phyloP scores from a whole-genome alignment of 2,329 filamentous ascomycete genomes.

The Parastagonospora nodorum region DNA sequence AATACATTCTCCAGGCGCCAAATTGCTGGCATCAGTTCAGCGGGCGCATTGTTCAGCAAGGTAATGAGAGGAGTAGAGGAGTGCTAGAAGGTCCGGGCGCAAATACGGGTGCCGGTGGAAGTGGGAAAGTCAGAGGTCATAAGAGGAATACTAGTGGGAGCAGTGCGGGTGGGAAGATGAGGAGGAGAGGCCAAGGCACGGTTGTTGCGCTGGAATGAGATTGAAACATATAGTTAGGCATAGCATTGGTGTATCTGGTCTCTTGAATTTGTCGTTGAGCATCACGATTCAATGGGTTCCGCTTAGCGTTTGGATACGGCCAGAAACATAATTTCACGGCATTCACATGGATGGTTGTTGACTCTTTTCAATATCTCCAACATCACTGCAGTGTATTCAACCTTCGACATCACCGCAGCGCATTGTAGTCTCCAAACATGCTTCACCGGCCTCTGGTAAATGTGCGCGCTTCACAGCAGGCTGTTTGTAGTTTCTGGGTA shows the following conservation, averaged over 20 bases:
- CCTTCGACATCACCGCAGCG: too few relatives aligned
- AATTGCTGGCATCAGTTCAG: constrained; percentile 76
- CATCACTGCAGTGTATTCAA: too few relatives aligned
- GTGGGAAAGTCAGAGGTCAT: constrained; percentile 9
- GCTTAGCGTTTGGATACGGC: neutral
- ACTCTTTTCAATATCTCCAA: too few relatives aligned
- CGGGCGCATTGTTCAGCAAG: constrained; percentile 26
- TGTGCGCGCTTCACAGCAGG: too few relatives aligned
- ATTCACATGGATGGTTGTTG: too few relatives aligned
- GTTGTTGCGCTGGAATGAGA: constrained; percentile 3
- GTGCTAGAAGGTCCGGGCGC: constrained; percentile 13
- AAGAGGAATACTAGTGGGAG: constrained; percentile 20
- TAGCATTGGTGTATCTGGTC: constrained; percentile 4
- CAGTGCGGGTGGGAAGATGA: constrained; percentile 11
- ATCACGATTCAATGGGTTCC: neutral
- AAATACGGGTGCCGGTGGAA: neutral
- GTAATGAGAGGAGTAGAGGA: constrained; percentile 19
- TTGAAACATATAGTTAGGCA: neutral
- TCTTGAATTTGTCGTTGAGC: too few relatives aligned
- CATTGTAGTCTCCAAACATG: too few relatives aligned
- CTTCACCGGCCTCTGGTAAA: too few relatives aligned
- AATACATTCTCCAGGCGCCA: constrained; percentile 77
- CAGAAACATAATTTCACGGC: too few relatives aligned
- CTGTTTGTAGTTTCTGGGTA: too few relatives aligned
- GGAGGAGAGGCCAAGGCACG: constrained; percentile 4